Base-by-base conservation (phyloP, 305 asterid genomes). In the Galium porrigens region DNA sequence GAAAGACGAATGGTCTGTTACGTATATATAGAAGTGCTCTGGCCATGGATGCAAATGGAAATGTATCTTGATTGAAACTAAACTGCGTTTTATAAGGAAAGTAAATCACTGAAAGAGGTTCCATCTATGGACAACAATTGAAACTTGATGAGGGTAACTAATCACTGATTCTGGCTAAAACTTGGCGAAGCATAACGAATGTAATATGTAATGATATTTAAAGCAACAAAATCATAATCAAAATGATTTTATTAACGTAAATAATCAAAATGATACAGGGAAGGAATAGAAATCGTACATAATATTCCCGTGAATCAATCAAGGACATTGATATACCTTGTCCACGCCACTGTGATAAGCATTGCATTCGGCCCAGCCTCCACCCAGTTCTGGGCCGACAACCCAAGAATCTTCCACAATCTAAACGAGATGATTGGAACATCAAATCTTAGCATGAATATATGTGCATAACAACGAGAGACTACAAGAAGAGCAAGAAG, bases 21-120 rank as follows among this genome's bases (percentile, higher is more conserved):
- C 18, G 61, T 57, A 57, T 57, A 57, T 27, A 56, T 56, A 57
- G 22, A 57, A 7, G 53, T 15, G 52, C 2, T 57, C 0, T 25
- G 33, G 3, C 6, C 41, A 27, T 56, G 1, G 14, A 56, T 15
- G 34, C 22, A 14, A 58, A 58, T 58, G 44, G 44, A 33, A 33
- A n/a, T 33, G 39, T 9, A 58, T 33, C 44, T 33, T 15, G 63
- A 58, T 58, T 58, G 63, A 58, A 6, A n/a, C 29, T n/a, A 18
- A 30, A 58, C 6, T 37, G 37, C n/a, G 11, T 15, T 58, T 29
- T 17, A 17, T 30, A 58, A 30, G 62, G 42, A 14, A 58, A 30
- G 34, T 33, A 58, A 58, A 58, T 58, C 63, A 32, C 22, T 32
- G 62, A 58, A 32, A 58, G 8, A 29, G 14, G 61, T 32, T 3